Evolutionary conservation across 495 filamentous ascomycete species (phyloP).

Genomic region (Darksidea phi): DNA sequence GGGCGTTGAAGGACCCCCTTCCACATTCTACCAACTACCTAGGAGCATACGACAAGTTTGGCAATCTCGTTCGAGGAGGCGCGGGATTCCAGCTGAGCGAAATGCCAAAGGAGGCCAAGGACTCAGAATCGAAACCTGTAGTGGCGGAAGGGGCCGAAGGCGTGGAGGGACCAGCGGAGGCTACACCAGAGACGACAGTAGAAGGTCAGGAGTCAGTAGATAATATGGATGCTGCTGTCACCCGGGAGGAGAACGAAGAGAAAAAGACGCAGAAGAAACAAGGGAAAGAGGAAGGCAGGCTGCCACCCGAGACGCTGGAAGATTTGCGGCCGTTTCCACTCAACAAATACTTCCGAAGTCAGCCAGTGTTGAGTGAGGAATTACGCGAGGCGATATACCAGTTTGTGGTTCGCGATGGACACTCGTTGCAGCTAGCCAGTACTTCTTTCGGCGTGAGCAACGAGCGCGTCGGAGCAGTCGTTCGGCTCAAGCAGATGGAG

Average conservation of each 20-base stretch:
- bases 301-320: slow-evolving; percentile 42
- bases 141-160: slow-evolving; percentile 23
- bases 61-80: slow-evolving; percentile 43
- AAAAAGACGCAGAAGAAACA: slow-evolving; percentile 21
- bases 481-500: slow-evolving; percentile 84
- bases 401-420: slow-evolving; percentile 60
- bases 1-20: slow-evolving; percentile 54
- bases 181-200: background rate
- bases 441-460: slow-evolving; percentile 76
- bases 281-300: background rate
- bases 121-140: slow-evolving; percentile 21
- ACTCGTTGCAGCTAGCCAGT: slow-evolving; percentile 75
- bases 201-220: slow-evolving; percentile 21
- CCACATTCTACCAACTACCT: slow-evolving; percentile 68
- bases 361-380: slow-evolving; percentile 72
- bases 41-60: slow-evolving; percentile 48
- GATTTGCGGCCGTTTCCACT: slow-evolving; percentile 67
- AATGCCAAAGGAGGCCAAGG: too few species aligned
- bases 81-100: too few species aligned
- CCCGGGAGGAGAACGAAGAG: slow-evolving; percentile 32
- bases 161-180: too few species aligned
- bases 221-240: slow-evolving; percentile 34
- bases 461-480: slow-evolving; percentile 81
- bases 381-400: slow-evolving; percentile 73
- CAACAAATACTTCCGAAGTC: slow-evolving; percentile 69